Percentiles rank a stretch among this genome's conserved stretches.
Evolutionary conservation across 345 rosid species (phyloP).

Genomic region (Geranium rotundifolium): DNA sequence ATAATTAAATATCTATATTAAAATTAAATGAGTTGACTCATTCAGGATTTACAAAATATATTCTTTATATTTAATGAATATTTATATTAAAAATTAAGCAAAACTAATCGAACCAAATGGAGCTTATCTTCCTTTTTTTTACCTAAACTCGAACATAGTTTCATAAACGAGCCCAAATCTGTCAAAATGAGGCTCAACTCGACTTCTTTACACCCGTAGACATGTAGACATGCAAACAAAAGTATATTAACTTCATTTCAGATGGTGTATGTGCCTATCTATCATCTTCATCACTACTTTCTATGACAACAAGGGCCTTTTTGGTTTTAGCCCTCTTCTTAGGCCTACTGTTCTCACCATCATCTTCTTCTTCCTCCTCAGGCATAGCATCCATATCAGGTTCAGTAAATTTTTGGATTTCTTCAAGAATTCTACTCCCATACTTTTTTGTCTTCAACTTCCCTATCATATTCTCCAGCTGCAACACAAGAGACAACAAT

Average conservation of each 20-base stretch:
- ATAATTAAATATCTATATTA: no score
- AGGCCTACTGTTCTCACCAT: constrained; percentile 18
- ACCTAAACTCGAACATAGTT: no score
- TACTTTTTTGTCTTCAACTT: constrained; percentile 66
- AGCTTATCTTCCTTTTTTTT: no score
- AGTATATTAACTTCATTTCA: neutral
- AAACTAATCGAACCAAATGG: no score
- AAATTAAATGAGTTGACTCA: no score
- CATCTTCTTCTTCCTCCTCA: constrained; percentile 19
- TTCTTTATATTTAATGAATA: no score
- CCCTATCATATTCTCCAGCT: constrained; percentile 85
- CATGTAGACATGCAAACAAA: neutral
- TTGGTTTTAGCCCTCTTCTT: constrained; percentile 51
- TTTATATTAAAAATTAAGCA: no score
- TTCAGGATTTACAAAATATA: no score
- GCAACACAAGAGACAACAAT: constrained; percentile 14
- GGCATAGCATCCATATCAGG: constrained; percentile 11
- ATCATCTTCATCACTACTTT: constrained; percentile 39
- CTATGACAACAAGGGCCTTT: constrained; percentile 37
- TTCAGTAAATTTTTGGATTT: constrained; percentile 24
- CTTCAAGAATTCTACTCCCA: constrained; percentile 66
- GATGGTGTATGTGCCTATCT: neutral
- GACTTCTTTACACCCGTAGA: no score
- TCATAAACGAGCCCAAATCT: no score
- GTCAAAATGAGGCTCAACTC: no score